Evolutionary conservation across 2,329 filamentous ascomycete species (phyloP).

Genomic region (Fusarium chaquense): DNA sequence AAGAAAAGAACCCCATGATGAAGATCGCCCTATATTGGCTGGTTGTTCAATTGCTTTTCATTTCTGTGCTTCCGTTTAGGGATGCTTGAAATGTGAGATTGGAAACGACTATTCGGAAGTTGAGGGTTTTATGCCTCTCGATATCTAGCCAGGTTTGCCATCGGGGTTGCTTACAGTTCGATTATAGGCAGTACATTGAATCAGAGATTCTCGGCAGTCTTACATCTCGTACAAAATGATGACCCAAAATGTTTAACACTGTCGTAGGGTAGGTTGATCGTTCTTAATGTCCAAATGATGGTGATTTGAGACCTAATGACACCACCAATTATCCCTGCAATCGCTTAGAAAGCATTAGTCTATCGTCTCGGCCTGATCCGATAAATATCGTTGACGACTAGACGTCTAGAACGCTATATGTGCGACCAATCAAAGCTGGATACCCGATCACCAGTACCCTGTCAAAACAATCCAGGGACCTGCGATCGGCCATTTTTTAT

Average conservation of each 20-base stretch:
- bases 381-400: slow-evolving; percentile 41
- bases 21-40: no score
- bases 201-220: not conserved
- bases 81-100: no score
- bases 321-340: slow-evolving; percentile 41
- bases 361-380: slow-evolving; percentile 12
- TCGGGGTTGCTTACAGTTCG: not conserved
- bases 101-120: not conserved
- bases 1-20: no score
- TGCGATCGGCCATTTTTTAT: slow-evolving; percentile 16
- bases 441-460: not conserved
- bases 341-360: slow-evolving; percentile 19
- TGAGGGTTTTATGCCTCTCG: not conserved
- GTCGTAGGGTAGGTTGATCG: slow-evolving; percentile 12
- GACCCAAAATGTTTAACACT: not conserved
- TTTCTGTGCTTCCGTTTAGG: not conserved
- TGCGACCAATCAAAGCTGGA: slow-evolving; percentile 25
- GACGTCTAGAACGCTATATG: slow-evolving; percentile 29
- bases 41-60: not conserved
- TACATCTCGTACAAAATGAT: not conserved
- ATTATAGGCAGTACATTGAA: not conserved
- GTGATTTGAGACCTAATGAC: slow-evolving; percentile 26
- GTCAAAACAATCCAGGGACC: slow-evolving; percentile 27
- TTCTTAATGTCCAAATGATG: not conserved
- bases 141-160: not conserved